Conservation (phyloP, 129 eudicot species). For the Centella asiatica region DNA sequence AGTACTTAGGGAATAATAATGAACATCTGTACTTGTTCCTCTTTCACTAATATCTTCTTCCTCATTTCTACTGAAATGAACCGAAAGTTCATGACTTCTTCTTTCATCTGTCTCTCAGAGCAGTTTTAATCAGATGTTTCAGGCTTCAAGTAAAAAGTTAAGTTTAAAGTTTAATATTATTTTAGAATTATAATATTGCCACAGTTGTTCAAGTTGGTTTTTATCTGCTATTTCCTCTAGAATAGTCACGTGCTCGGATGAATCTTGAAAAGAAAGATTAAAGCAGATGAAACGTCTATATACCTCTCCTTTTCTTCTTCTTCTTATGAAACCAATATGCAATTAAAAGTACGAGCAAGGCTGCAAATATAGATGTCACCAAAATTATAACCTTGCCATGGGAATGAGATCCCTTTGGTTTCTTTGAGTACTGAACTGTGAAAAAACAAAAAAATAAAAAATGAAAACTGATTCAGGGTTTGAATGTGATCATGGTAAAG, state of each 20-base stretch:
- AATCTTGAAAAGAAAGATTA: background rate
- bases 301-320: background rate
- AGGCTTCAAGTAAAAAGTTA: too few relatives aligned
- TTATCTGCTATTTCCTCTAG: too few relatives aligned
- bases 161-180: too few relatives aligned
- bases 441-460: background rate
- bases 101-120: background rate
- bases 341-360: background rate
- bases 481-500: too few relatives aligned
- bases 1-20: background rate
- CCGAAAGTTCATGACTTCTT: background rate
- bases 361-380: background rate
- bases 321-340: background rate
- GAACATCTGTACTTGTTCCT: background rate
- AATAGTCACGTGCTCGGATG: too few relatives aligned
- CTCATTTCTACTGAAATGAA: background rate
- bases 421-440: constrained; percentile 30
- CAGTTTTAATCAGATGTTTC: background rate
- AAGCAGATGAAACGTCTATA: background rate
- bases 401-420: constrained; percentile 2
- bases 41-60: background rate
- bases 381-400: constrained; percentile 9
- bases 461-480: background rate
- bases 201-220: too few relatives aligned
- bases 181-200: too few relatives aligned